Evolutionary conservation across 331 rosid genomes (phyloP).

Genomic region (Pyracantha coccinea): DNA sequence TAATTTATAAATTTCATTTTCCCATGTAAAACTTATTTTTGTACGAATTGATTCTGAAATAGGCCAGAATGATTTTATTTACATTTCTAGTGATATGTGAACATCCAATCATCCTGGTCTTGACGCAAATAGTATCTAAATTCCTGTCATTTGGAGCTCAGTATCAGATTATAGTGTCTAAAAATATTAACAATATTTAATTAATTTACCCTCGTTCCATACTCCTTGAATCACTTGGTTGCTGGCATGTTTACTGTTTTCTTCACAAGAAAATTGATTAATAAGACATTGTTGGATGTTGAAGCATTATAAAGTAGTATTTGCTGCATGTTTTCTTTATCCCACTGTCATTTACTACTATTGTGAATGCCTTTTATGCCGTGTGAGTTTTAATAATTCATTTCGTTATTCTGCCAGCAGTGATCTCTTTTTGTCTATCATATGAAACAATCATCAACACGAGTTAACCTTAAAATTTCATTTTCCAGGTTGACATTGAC

Average conservation of each 20-base stretch:
- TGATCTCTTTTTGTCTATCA: neutral
- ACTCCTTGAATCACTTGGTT: neutral
- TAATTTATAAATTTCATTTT: too few relatives aligned
- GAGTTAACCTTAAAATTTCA: conserved; percentile 1
- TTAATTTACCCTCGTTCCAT: neutral
- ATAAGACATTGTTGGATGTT: neutral
- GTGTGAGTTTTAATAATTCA: neutral
- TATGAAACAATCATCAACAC: neutral
- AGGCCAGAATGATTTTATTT: neutral
- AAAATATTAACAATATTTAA: too few relatives aligned
- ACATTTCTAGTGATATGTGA: neutral
- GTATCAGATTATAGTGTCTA: neutral
- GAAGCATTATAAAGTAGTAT: neutral
- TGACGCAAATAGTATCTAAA: neutral
- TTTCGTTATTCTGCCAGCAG: neutral
- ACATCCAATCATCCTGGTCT: neutral
- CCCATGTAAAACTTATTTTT: too few relatives aligned
- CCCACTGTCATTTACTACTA: neutral
- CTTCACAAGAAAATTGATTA: neutral
- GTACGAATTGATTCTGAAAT: neutral
- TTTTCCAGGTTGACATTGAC: conserved; percentile 84
- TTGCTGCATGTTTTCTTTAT: neutral
- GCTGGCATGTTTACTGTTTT: neutral
- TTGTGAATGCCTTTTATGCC: neutral
- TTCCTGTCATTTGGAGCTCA: neutral